These are phyloP conservation scores for Benincasa hispida DNA, from an alignment of 306 rosid species.

Conservation along the genomic window DNA sequence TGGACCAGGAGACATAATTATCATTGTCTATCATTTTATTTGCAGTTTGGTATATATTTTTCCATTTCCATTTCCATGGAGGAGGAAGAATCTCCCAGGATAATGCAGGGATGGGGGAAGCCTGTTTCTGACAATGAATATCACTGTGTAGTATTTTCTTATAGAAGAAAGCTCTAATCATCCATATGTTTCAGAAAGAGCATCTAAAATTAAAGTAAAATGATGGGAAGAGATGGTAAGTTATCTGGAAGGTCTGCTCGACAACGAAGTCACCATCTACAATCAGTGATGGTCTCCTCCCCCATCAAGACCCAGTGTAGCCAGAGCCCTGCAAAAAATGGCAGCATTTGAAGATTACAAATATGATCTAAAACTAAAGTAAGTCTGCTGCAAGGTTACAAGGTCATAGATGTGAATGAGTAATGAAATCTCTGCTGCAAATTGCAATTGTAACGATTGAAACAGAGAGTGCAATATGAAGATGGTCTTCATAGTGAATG, in stretches of 20 bases:
- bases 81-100: constrained; percentile 7
- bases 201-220: constrained; percentile 11
- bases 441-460: background rate
- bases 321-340: constrained; percentile 40
- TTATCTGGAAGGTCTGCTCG: constrained; percentile 8
- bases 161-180: constrained; percentile 10
- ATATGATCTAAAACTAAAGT: background rate
- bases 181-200: constrained; percentile 9
- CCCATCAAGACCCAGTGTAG: constrained; percentile 28
- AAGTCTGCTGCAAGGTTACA: too few species aligned
- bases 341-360: constrained; percentile 8
- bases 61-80: constrained; percentile 14
- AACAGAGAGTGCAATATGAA: background rate
- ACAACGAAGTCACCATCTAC: constrained; percentile 9
- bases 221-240: constrained; percentile 13
- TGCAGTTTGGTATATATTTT: constrained; percentile 16
- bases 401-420: background rate
- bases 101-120: constrained; percentile 8
- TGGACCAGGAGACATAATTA: background rate
- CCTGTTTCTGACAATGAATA: constrained; percentile 13
- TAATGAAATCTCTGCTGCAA: background rate
- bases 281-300: constrained; percentile 48
- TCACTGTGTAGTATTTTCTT: background rate
- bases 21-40: constrained; percentile 15
- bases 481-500: background rate